phyloP scores from a whole-genome alignment of 345 rosid species.

The Brassica cretica region DNA sequence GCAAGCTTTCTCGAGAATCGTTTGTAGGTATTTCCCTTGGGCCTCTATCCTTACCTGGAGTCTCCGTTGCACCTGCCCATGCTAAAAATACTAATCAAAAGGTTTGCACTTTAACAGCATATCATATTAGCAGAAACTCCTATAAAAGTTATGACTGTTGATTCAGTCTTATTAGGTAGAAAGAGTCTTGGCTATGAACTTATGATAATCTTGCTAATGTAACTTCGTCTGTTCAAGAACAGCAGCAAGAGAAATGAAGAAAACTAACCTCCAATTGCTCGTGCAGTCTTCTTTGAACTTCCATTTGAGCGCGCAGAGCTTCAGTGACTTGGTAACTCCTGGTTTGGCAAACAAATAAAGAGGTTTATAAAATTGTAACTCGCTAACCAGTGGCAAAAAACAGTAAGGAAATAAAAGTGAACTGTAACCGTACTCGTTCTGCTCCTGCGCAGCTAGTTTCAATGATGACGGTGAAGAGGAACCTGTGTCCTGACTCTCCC shows the following conservation, averaged over 20 bases:
- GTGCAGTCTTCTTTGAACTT: slow-evolving; percentile 94
- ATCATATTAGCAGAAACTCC: neutral
- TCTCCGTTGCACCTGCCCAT: slow-evolving; percentile 78
- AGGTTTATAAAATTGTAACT: neutral
- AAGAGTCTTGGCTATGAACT: neutral
- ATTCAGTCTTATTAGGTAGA: neutral
- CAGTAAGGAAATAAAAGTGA: neutral
- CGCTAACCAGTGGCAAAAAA: neutral
- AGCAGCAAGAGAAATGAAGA: neutral
- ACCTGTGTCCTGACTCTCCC: slow-evolving; percentile 87
- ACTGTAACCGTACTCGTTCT: slow-evolving; percentile 63
- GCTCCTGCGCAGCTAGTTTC: slow-evolving; percentile 67
- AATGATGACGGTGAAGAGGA: slow-evolving; percentile 76
- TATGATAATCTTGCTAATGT: neutral
- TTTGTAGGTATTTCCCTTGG: slow-evolving; percentile 87
- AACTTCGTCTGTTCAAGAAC: neutral
- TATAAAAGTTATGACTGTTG: neutral
- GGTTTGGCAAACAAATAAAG: slow-evolving; percentile 36
- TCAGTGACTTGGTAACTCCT: slow-evolving; percentile 93
- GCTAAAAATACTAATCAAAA: slow-evolving; percentile 25
- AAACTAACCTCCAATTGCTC: slow-evolving; percentile 91
- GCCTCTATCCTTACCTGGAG: slow-evolving; percentile 94
- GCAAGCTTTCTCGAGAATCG: slow-evolving; percentile 95
- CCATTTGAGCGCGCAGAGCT: slow-evolving; percentile 96
- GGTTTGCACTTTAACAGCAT: slow-evolving; percentile 17